A percentile compares a stretch with the other conserved stretches of the same genome.
phyloP scores from a whole-genome alignment of 2,329 filamentous ascomycete genomes.

The Xylariales sp. region DNA sequence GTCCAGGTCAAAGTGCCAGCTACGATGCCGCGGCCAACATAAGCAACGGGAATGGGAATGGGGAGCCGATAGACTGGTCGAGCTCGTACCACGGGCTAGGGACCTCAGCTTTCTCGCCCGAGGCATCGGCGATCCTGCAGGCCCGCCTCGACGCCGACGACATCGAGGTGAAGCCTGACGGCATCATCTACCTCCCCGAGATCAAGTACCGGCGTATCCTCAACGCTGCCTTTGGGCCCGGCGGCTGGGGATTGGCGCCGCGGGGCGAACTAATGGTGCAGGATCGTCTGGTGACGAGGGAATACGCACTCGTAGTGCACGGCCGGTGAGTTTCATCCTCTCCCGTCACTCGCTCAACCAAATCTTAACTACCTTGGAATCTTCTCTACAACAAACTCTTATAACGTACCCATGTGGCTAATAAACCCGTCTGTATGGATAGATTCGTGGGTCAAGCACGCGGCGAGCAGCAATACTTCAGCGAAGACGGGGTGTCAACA shows the following conservation, averaged over 20 bases:
- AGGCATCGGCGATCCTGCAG: slow-evolving; percentile 76
- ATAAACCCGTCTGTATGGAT: slow-evolving; percentile 21
- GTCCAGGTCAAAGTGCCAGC: neutral
- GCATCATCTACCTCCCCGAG: slow-evolving; percentile 94
- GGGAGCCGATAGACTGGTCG: slow-evolving; percentile 76
- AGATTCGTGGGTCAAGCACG: slow-evolving; percentile 93
- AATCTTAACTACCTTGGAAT: too few relatives aligned
- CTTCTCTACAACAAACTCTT: too few relatives aligned
- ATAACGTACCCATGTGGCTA: slow-evolving; percentile 17
- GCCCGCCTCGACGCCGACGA: slow-evolving; percentile 76
- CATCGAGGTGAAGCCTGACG: slow-evolving; percentile 97
- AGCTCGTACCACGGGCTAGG: slow-evolving; percentile 85
- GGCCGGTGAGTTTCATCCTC: slow-evolving; percentile 73
- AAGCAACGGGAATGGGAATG: slow-evolving; percentile 4
- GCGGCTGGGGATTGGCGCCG: slow-evolving; percentile 94
- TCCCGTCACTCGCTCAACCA: neutral
- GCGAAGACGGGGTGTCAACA: slow-evolving; percentile 87
- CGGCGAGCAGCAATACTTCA: slow-evolving; percentile 95
- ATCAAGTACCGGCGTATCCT: slow-evolving; percentile 96
- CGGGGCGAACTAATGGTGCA: slow-evolving; percentile 86
- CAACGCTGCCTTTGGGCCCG: slow-evolving; percentile 91
- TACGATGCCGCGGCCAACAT: neutral
- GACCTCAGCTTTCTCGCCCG: slow-evolving; percentile 74
- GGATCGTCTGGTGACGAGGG: slow-evolving; percentile 82
- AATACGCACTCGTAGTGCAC: slow-evolving; percentile 90